phyloP scores from a whole-genome alignment of 2,329 filamentous ascomycete genomes.

The Ramichloridium luteum region DNA sequence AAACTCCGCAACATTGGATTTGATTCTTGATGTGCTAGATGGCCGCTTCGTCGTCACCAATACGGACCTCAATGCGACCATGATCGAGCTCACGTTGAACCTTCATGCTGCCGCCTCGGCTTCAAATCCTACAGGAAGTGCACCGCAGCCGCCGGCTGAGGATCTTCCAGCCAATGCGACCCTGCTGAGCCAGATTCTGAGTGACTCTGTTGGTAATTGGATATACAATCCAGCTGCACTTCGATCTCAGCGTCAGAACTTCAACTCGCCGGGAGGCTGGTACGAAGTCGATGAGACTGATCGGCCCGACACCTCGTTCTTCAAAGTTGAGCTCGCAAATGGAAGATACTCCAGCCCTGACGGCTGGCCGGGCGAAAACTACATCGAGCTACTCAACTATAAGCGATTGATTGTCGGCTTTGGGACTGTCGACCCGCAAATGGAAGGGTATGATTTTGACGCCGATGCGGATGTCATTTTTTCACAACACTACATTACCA shows the following conservation, averaged over 20 bases:
- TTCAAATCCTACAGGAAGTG: conserved; percentile 30
- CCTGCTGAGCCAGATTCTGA: conserved; percentile 37
- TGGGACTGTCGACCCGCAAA: conserved; percentile 45
- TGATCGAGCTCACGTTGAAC: conserved; percentile 45
- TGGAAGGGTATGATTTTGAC: conserved; percentile 43
- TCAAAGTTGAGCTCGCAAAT: conserved; percentile 27
- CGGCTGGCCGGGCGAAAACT: conserved; percentile 53
- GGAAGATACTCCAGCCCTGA: conserved; percentile 37
- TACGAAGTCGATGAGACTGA: conserved; percentile 32
- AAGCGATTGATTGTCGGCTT: conserved; percentile 44
- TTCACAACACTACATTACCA: conserved; percentile 32
- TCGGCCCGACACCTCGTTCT: conserved; percentile 42
- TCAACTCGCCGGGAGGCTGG: conserved; percentile 44
- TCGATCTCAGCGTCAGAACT: conserved; percentile 39
- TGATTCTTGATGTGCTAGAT: conserved; percentile 39
- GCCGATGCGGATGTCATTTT: conserved; percentile 44
- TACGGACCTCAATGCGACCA: conserved; percentile 42
- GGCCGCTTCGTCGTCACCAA: conserved; percentile 43
- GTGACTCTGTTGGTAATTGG: conserved; percentile 36
- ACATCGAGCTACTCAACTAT: conserved; percentile 40
- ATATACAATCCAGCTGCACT: conserved; percentile 44
- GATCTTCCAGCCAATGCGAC: conserved; percentile 35
- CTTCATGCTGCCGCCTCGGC: conserved; percentile 43
- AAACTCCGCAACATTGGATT: conserved; percentile 37
- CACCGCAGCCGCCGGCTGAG: conserved; percentile 26